Evolutionary conservation across 371 early-diverging fungal genomes (phyloP).

Genomic region (Mortierella sp.): DNA sequence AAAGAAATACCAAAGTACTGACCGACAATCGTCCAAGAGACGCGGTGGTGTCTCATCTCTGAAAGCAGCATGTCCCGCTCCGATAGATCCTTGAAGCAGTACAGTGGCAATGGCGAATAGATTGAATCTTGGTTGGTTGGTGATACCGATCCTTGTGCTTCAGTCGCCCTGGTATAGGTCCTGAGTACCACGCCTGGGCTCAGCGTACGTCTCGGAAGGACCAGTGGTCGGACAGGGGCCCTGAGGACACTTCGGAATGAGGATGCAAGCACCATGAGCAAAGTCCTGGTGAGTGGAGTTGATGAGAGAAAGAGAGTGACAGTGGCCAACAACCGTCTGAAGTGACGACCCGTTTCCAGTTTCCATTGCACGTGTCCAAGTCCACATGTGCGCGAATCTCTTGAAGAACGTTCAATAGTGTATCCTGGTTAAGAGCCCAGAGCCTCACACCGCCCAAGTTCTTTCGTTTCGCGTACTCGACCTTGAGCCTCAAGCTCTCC

Average conservation of each 20-base stretch:
- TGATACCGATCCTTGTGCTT: not conserved
- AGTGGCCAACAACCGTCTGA: no score
- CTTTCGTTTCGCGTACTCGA: conserved; percentile 57
- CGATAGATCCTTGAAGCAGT: conserved; percentile 17
- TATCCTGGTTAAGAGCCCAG: conserved; percentile 65
- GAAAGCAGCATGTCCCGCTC: conserved; percentile 16
- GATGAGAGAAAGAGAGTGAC: no score
- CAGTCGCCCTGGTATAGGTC: not conserved
- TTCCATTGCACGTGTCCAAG: no score
- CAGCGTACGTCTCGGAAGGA: no score
- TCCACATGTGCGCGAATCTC: conserved; percentile 35
- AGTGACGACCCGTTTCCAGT: no score
- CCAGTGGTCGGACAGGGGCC: no score
- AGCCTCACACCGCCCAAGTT: conserved; percentile 69
- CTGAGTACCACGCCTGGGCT: no score
- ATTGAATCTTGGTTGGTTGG: not conserved
- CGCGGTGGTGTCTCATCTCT: conserved; percentile 24
- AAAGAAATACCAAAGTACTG: conserved; percentile 4
- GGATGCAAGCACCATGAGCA: no score
- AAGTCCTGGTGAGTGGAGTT: no score
- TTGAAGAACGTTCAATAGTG: conserved; percentile 57
- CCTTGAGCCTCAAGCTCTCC: conserved; percentile 64
- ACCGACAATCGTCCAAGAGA: conserved; percentile 11
- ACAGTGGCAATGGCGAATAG: not conserved
- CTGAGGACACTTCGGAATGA: no score